These are phyloP conservation scores for Stropharia rugosoannulata DNA, from an alignment of 768 basidiomycete genomes.

Conservation along the genomic window DNA sequence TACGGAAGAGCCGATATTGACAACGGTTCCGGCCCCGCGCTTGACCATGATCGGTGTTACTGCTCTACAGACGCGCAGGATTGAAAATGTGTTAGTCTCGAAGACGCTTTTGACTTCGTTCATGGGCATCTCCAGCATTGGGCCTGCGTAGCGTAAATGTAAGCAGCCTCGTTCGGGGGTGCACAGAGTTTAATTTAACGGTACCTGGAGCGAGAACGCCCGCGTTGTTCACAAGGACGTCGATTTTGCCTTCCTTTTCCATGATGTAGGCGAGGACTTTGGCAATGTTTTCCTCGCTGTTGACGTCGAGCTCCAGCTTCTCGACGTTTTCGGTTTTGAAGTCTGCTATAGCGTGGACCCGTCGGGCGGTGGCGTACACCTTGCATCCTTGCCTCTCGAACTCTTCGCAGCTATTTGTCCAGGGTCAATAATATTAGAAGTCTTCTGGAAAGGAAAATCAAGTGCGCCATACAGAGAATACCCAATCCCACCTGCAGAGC, in stretches of 20 bases:
- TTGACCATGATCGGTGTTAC: slow-evolving; percentile 74
- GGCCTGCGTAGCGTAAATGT: slow-evolving; percentile 28
- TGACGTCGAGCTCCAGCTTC: slow-evolving; percentile 60
- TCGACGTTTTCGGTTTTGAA: slow-evolving; percentile 45
- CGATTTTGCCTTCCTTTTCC: slow-evolving; percentile 57
- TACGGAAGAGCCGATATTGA: slow-evolving; percentile 73
- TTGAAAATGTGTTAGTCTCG: slow-evolving; percentile 64
- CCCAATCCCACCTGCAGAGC: slow-evolving; percentile 73
- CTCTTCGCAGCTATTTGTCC: slow-evolving; percentile 53
- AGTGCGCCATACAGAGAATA: slow-evolving; percentile 50
- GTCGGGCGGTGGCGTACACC: slow-evolving; percentile 77
- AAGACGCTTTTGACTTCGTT: slow-evolving; percentile 54
- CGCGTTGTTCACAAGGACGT: slow-evolving; percentile 80
- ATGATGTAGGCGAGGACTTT: slow-evolving; percentile 50
- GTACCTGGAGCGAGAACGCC: slow-evolving; percentile 37
- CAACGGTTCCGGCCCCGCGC: slow-evolving; percentile 58
- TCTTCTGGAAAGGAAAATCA: neutral
- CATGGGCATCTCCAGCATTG: slow-evolving; percentile 53
- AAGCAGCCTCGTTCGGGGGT: neutral
- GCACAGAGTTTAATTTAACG: neutral
- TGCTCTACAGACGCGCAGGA: slow-evolving; percentile 57
- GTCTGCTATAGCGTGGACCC: slow-evolving; percentile 55
- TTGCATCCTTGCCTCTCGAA: slow-evolving; percentile 66
- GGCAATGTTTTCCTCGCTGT: slow-evolving; percentile 53
- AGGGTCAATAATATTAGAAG: neutral